Percentiles rank a stretch among this genome's conserved stretches.
phyloP scores from a whole-genome alignment of 306 rosid genomes.

The Prunus campanulata region DNA sequence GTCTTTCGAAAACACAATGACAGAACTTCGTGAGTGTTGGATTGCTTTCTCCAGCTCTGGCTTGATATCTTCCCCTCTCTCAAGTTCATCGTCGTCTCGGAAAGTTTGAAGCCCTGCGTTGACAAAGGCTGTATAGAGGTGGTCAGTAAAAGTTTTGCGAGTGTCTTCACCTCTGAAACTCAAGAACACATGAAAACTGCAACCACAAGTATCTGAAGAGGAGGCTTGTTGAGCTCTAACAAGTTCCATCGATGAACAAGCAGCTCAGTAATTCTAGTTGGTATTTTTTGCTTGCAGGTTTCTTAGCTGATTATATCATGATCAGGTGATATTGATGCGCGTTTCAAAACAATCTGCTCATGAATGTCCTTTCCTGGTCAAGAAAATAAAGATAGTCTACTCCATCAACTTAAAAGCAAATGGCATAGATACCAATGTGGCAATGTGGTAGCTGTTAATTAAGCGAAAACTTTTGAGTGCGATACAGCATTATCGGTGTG shows the following conservation, averaged over 20 bases:
- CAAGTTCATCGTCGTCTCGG: background rate
- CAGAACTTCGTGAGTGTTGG: background rate
- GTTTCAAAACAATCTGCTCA: too few species aligned
- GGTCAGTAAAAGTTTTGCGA: background rate
- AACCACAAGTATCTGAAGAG: background rate
- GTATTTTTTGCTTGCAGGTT: too few species aligned
- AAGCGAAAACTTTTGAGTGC: too few species aligned
- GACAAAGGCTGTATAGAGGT: background rate
- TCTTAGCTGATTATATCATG: too few species aligned
- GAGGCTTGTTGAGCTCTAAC: background rate
- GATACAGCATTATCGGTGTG: accelerated
- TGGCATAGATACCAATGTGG: too few species aligned
- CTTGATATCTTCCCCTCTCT: background rate
- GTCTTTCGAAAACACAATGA: background rate
- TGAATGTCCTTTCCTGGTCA: too few species aligned
- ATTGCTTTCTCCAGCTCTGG: background rate
- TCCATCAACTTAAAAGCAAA: too few species aligned
- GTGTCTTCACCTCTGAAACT: slow-evolving; percentile 2
- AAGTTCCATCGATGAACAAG: background rate
- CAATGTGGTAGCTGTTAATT: too few species aligned
- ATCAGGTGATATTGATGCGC: too few species aligned
- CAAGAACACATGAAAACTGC: slow-evolving; percentile 1
- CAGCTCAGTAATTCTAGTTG: too few species aligned
- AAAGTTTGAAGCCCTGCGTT: background rate
- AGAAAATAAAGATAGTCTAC: too few species aligned